These are phyloP conservation scores for Arachnomyces sp. DNA, from an alignment of 2,329 filamentous ascomycete genomes.

Conservation along the genomic window DNA sequence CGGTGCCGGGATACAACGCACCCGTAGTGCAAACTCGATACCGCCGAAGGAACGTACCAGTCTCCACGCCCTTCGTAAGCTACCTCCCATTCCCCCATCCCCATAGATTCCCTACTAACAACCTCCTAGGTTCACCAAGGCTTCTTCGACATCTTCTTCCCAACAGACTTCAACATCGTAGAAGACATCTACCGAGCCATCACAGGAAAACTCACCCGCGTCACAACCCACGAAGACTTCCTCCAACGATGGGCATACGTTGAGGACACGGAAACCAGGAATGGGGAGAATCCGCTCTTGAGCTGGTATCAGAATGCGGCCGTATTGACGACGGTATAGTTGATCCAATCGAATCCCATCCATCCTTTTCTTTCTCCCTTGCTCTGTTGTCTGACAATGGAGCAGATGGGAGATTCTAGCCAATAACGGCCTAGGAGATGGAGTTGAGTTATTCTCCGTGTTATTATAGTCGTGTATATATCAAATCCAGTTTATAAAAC, in stretches of 20 bases:
- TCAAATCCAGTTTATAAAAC: no score
- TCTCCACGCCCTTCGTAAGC: slow-evolving; percentile 79
- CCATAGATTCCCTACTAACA: slow-evolving; percentile 5
- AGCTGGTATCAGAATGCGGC: slow-evolving; percentile 94
- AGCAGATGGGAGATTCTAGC: no score
- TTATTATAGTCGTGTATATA: no score
- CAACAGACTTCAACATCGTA: slow-evolving; percentile 84
- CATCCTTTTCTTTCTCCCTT: no score
- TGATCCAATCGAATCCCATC: no score
- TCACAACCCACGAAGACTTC: slow-evolving; percentile 82
- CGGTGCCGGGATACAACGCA: slow-evolving; percentile 75
- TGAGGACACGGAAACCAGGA: slow-evolving; percentile 78
- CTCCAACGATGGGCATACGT: slow-evolving; percentile 82
- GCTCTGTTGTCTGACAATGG: no score
- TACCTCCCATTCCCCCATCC: not conserved
- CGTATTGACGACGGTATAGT: slow-evolving; percentile 75
- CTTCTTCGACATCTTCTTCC: slow-evolving; percentile 98
- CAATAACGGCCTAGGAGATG: no score
- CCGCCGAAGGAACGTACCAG: slow-evolving; percentile 75
- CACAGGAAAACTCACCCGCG: slow-evolving; percentile 81
- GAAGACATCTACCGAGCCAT: slow-evolving; percentile 88
- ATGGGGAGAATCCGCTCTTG: slow-evolving; percentile 86
- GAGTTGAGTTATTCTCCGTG: no score
- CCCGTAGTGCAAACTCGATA: slow-evolving; percentile 96
- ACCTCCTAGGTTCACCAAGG: slow-evolving; percentile 78